A percentile compares a stretch with the other conserved stretches of the same genome.
phyloP scores from a whole-genome alignment of 805 yeast genomes.

The Aciculoconidium aculeatum region DNA sequence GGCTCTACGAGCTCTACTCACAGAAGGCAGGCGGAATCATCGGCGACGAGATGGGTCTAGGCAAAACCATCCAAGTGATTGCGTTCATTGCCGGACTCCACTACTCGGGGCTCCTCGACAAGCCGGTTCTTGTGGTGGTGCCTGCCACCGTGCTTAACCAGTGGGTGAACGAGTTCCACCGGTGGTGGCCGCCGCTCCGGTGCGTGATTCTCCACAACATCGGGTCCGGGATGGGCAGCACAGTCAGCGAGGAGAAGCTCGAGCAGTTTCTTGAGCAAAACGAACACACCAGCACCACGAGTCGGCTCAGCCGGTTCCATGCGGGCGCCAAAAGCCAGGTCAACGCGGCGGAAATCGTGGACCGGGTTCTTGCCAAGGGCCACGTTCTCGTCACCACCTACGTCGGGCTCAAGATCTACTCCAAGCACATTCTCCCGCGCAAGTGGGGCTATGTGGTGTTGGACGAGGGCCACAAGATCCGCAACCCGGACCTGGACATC shows the following conservation, averaged over 20 bases:
- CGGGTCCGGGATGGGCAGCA: conserved; percentile 70
- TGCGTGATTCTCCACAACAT: conserved; percentile 85
- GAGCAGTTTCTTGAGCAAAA: conserved; percentile 44
- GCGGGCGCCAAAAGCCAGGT: conserved; percentile 25
- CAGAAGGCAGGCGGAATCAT: conserved; percentile 92
- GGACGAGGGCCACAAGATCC: conserved; percentile 95
- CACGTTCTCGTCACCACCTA: conserved; percentile 89
- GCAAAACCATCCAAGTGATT: conserved; percentile 90
- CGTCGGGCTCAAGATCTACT: conserved; percentile 72
- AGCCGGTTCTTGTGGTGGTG: conserved; percentile 83
- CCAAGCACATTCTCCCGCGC: conserved; percentile 54
- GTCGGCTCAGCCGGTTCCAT: conserved; percentile 12
- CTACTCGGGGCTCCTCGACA: conserved; percentile 65
- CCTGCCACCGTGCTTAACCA: conserved; percentile 96
- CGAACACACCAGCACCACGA: conserved; percentile 28
- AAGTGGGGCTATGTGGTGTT: conserved; percentile 87
- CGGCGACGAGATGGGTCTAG: conserved; percentile 98
- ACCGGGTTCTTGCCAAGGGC: conserved; percentile 59
- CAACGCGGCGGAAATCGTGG: conserved; percentile 44
- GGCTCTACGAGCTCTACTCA: conserved; percentile 91
- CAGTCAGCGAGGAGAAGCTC: conserved; percentile 38
- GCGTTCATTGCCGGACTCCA: conserved; percentile 89
- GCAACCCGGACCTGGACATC: conserved; percentile 89
- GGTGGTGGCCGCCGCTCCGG: conserved; percentile 97
- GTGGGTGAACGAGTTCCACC: conserved; percentile 95